Base-by-base conservation (phyloP, 2,329 filamentous ascomycete genomes). In the Paraphaeosphaeria sporulosa region DNA sequence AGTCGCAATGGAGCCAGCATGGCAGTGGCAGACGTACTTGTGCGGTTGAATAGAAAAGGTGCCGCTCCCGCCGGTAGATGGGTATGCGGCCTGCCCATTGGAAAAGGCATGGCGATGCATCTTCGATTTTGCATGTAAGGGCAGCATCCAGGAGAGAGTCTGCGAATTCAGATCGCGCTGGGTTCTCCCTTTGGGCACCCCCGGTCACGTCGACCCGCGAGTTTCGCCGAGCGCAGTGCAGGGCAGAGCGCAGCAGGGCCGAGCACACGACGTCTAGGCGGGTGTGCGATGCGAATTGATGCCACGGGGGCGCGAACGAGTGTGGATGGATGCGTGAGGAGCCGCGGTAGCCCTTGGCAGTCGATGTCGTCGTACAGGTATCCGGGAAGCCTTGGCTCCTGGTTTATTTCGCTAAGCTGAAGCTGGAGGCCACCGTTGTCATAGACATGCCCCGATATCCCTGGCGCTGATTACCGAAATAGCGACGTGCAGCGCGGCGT, bases 1-100 rank as follows among this genome's bases (percentile, higher is more conserved):
- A 59, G 64, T 44, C 61, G 61, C 15, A 66, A 58, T 58, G 64
- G 60, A 47, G 67, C 55, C 60, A 65, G 64, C 66, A 73, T 71
- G 58, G 66, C 62, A 57, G 58, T 56, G 56, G 64, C 55, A 53
- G 74, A 76, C 85, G 73, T 87, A 96, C 91, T 92, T 91, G 79
- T 97, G 93, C 69, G 93, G 92, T 69, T 92, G 93, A 73, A 96
- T 94, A 67, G 93, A 92, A 76, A 96, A 94, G 48, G 90, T 91
- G 74, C 80, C 82, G 70, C 81, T 82, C 71, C 89, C 89, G 62
- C 85, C 86, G 65, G 89, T 86, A 65, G 74, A 76, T 53, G 91
- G 90, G 78, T 94, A 94, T 75, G 83, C 83, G 64, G 81, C 78
- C 68, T 85, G 81, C 77, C 93, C 94, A 82, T 95, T 96, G 64